Evolutionary conservation across 352 stramenopile species (phyloP).

Genomic region (Porosira glacialis): DNA sequence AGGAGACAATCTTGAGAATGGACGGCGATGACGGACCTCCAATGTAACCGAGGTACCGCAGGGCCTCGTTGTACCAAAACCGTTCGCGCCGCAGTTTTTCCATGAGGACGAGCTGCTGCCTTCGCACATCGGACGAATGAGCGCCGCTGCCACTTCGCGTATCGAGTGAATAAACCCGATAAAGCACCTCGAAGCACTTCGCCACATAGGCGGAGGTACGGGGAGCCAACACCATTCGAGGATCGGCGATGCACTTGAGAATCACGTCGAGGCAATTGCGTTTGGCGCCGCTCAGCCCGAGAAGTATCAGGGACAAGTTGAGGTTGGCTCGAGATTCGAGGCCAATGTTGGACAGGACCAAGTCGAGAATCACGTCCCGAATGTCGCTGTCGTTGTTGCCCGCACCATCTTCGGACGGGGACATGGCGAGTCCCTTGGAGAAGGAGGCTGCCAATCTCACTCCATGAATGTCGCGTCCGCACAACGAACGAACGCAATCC

Average conservation of each 20-base stretch:
- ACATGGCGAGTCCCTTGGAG: slow-evolving; percentile 28
- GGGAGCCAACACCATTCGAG: slow-evolving; percentile 37
- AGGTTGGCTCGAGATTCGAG: slow-evolving; percentile 7
- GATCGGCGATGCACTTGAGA: slow-evolving; percentile 49
- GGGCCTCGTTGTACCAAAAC: slow-evolving; percentile 59
- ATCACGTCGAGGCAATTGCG: slow-evolving; percentile 57
- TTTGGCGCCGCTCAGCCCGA: slow-evolving; percentile 31
- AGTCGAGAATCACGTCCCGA: slow-evolving; percentile 45
- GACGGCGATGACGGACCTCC: slow-evolving; percentile 25
- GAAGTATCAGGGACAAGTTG: slow-evolving; percentile 39
- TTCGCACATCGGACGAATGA: not conserved
- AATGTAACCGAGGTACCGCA: slow-evolving; percentile 43
- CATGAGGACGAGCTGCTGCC: slow-evolving; percentile 20
- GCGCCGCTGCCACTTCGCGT: not conserved
- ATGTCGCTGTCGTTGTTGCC: slow-evolving; percentile 1
- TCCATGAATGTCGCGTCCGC: slow-evolving; percentile 26
- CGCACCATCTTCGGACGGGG: not conserved
- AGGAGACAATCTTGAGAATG: slow-evolving; percentile 46
- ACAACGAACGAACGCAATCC: slow-evolving; percentile 26
- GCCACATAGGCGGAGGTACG: slow-evolving; percentile 40
- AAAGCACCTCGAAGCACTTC: slow-evolving; percentile 70
- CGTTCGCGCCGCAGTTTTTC: slow-evolving; percentile 42
- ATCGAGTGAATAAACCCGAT: slow-evolving; percentile 44
- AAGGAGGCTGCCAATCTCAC: slow-evolving; percentile 40
- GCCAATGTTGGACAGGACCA: slow-evolving; percentile 43